Evolutionary conservation across 2,329 filamentous ascomycete genomes (phyloP).

Genomic region (Zopfia rhizophila): DNA sequence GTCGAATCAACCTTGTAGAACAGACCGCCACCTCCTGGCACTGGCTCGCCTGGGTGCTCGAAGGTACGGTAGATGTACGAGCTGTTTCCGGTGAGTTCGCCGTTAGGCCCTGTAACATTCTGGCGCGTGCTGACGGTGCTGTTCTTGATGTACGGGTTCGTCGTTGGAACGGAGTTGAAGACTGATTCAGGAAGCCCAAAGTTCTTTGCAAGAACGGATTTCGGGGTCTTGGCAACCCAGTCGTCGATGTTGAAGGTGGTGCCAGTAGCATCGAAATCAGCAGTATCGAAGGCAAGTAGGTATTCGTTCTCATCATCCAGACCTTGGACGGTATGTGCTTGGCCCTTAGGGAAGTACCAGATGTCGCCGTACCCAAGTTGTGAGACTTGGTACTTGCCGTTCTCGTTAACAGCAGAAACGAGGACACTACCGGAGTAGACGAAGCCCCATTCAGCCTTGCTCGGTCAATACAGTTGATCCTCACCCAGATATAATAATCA

Average conservation of each 20-base stretch:
- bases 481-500: conserved; percentile 1
- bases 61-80: conserved; percentile 72
- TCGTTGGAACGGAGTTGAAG: conserved; percentile 67
- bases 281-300: conserved; percentile 73
- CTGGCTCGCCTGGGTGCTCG: conserved; percentile 65
- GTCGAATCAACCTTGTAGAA: conserved; percentile 73
- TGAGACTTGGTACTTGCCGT: conserved; percentile 66
- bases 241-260: conserved; percentile 78
- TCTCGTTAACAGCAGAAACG: conserved; percentile 70
- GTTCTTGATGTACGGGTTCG: conserved; percentile 71
- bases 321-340: conserved; percentile 71
- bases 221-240: conserved; percentile 75
- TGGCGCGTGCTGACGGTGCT: conserved; percentile 61
- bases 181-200: conserved; percentile 70
- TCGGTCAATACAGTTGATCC: conserved; percentile 4
- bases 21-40: conserved; percentile 70
- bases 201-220: conserved; percentile 73
- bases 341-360: conserved; percentile 76
- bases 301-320: conserved; percentile 75
- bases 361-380: conserved; percentile 70
- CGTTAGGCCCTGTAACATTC: conserved; percentile 60
- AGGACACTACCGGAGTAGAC: conserved; percentile 68
- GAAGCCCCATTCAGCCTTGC: conserved; percentile 73
- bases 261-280: conserved; percentile 68
- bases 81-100: conserved; percentile 64